Evolutionary conservation across 495 filamentous ascomycete genomes (phyloP).

Genomic region (Glutinoglossum americanum): DNA sequence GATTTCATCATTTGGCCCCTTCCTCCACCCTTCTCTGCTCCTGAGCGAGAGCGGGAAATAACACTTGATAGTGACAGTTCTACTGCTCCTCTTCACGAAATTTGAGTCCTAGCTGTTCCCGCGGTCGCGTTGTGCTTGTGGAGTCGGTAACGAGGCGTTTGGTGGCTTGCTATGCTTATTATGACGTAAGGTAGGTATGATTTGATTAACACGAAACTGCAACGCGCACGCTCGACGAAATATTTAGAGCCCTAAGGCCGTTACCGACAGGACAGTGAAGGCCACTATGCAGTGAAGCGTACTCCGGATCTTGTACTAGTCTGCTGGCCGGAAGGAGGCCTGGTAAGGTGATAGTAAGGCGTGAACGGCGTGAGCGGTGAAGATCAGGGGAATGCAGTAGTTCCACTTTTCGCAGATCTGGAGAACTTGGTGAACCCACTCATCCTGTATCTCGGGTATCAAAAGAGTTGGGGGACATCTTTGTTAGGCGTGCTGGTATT

Average conservation of each 20-base stretch:
- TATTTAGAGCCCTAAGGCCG: background rate
- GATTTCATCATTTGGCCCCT: conserved; percentile 2
- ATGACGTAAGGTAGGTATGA: background rate
- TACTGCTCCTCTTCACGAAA: background rate
- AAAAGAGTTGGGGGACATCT: background rate
- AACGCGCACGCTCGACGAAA: background rate
- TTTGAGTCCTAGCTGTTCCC: background rate
- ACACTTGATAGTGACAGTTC: background rate
- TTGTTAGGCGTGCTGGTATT: background rate
- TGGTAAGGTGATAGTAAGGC: background rate
- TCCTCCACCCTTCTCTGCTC: background rate
- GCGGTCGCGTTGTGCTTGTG: background rate
- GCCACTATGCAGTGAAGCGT: background rate
- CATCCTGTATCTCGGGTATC: background rate
- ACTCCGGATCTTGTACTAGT: background rate
- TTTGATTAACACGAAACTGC: background rate
- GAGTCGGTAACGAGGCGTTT: background rate
- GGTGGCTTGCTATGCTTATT: background rate
- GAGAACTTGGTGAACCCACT: background rate
- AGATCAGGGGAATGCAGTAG: background rate
- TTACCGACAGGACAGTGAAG: background rate
- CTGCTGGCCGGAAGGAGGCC: background rate
- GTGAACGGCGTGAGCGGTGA: background rate
- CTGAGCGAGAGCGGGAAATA: background rate
- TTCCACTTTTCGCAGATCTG: background rate